Conservation (phyloP, 2,329 filamentous ascomycete species). For the Diplodia scrobiculata region DNA sequence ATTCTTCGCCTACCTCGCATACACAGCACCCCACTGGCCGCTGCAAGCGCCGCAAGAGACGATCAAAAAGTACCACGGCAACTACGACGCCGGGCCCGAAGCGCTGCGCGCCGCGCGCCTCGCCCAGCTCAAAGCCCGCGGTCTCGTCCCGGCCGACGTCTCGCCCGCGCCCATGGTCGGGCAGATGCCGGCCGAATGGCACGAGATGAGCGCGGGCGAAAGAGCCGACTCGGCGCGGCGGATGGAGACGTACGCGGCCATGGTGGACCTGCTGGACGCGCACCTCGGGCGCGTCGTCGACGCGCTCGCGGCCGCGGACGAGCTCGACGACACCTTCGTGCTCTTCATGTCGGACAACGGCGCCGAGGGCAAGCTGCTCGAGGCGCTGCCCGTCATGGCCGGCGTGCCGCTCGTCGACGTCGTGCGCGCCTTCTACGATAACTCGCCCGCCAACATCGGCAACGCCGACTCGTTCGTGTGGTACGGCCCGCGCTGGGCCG, state of each 20-base stretch:
- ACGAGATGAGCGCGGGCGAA: slow-evolving; percentile 10
- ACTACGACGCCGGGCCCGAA: slow-evolving; percentile 23
- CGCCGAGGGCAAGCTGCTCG: slow-evolving; percentile 26
- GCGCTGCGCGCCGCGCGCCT: slow-evolving; percentile 9
- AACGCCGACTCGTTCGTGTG: slow-evolving; percentile 23
- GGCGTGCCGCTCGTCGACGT: slow-evolving; percentile 21
- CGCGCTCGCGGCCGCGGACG: slow-evolving; percentile 6
- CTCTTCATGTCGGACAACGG: slow-evolving; percentile 29
- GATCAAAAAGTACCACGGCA: slow-evolving; percentile 16
- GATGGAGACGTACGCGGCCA: slow-evolving; percentile 28
- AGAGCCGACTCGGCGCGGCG: slow-evolving; percentile 16
- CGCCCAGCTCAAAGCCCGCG: slow-evolving; percentile 6
- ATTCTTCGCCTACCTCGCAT: slow-evolving; percentile 27
- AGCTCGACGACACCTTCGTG: slow-evolving; percentile 29
- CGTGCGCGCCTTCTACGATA: slow-evolving; percentile 26
- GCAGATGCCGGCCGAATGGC: neutral
- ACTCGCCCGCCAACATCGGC: slow-evolving; percentile 26
- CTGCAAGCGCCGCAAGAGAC: slow-evolving; percentile 22
- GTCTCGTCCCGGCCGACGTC: slow-evolving; percentile 24
- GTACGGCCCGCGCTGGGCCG: slow-evolving; percentile 28
- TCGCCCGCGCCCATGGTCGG: slow-evolving; percentile 13
- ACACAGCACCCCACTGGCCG: slow-evolving; percentile 26
- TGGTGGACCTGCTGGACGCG: slow-evolving; percentile 27
- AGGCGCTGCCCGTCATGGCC: slow-evolving; percentile 25
- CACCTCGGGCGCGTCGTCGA: slow-evolving; percentile 11